These are phyloP conservation scores for Brachypodium distachyon DNA, from an alignment of 202 grass and related monocot genomes.

Conservation along the genomic window DNA sequence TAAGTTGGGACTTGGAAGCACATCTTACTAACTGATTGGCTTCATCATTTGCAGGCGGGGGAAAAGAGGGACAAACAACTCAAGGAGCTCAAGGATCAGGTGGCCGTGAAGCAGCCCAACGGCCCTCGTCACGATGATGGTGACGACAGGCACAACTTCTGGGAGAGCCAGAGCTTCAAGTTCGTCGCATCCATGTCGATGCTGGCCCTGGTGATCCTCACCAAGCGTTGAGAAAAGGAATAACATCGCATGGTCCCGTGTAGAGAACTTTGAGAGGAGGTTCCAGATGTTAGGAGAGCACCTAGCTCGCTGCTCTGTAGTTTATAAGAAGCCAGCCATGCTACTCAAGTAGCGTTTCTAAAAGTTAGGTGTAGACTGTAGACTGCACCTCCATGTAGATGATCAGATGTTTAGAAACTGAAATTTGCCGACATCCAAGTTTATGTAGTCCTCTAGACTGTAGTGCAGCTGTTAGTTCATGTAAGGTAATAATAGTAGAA, in stretches of 20 bases:
- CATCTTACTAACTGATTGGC: not conserved
- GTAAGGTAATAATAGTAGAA: not conserved
- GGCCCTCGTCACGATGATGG: not conserved
- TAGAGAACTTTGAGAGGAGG: slow-evolving; percentile 33
- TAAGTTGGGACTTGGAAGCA: not conserved
- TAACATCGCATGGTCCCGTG: slow-evolving; percentile 9
- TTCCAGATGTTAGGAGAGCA: slow-evolving; percentile 26
- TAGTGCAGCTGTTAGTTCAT: slow-evolving; percentile 10
- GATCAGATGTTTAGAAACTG: not conserved
- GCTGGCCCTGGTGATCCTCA: slow-evolving; percentile 53
- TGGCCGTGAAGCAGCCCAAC: slow-evolving; percentile 38
- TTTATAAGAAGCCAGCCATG: not conserved
- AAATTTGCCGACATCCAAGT: slow-evolving; percentile 17
- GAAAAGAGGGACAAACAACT: slow-evolving; percentile 81
- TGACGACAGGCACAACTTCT: slow-evolving; percentile 46
- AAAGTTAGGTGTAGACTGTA: slow-evolving; percentile 10
- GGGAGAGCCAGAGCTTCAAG: slow-evolving; percentile 79
- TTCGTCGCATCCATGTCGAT: slow-evolving; percentile 79
- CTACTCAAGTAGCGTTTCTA: not conserved
- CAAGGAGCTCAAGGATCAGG: slow-evolving; percentile 82
- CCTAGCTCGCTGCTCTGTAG: slow-evolving; percentile 32
- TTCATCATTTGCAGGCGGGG: slow-evolving; percentile 47
- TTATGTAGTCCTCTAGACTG: slow-evolving; percentile 6
- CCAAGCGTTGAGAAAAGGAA: slow-evolving; percentile 53
- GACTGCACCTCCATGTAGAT: no score